Base-by-base conservation (phyloP, 371 early-diverging fungal genomes). In the Caulochytrium protostelioides region DNA sequence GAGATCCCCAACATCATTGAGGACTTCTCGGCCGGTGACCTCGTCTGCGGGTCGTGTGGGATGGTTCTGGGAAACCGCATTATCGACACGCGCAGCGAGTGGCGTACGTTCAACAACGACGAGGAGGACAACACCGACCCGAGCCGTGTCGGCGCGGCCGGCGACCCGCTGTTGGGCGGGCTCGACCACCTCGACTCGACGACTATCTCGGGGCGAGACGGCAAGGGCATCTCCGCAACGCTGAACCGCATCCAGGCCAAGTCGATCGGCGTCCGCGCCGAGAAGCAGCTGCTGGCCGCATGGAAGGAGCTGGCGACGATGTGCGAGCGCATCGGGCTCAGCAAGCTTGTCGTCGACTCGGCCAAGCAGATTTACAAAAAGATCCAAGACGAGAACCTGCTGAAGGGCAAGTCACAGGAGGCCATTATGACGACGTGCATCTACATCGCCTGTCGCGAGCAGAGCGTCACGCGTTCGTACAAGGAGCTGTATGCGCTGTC, bases 81-180 rank as follows among this genome's bases (percentile, higher is more conserved):
- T 39, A 91, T 99, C 35, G 99, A 99, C 57, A 94, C 97, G 8
- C 69, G 95, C 15, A 83, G 87, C 5, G 99, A 99, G 56, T 99
- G 99, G 99, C 76, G 99, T 44, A 94, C 91, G 0, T 99, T 99
- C 62, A 74, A 81, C 29, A 83, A 89, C 57, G 69, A 69, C 41
- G 87, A 85, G 43, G 83, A 78, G 16, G 64, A 55, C 43, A 83
- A 81, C 31, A 87, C 85, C 50, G 98, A 99, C 57, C 97, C 97
- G 28, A 87, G 89, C 45, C 89, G 99, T 74, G 97, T 97, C 10
- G 99, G 99, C 55, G 83, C 83, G 8, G 83, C 92, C 10, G 79
- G 76, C 7, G 83, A 91, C 56, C 83, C 83, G 12, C 54, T 84
- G 16, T 57, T 84, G 29, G 83, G 79, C 26, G 83, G 83, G n/a